phyloP scores from a whole-genome alignment of 192 early-diverging fungal genomes.

The Rhizophlyctis rosea region DNA sequence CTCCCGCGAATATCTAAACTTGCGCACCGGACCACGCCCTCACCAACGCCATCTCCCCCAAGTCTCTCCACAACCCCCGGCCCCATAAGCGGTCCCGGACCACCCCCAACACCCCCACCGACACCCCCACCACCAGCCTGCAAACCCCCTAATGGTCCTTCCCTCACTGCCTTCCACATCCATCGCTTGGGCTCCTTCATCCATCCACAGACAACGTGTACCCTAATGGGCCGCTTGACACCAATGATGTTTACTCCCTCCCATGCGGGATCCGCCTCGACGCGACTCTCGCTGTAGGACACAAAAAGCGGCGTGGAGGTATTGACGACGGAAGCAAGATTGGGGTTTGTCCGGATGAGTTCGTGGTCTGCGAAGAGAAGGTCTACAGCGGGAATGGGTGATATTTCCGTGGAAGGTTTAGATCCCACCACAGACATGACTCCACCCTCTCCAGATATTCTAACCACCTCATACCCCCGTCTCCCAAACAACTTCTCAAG shows the following conservation, averaged over 20 bases:
- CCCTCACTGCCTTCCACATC: slow-evolving; percentile 1
- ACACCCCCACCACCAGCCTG: neutral
- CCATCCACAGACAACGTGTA: neutral
- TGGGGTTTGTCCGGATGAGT: neutral
- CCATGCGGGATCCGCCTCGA: neutral
- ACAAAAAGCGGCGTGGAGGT: neutral
- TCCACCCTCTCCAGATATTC: too few relatives aligned
- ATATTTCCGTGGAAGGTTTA: too few relatives aligned
- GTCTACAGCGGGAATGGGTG: too few relatives aligned
- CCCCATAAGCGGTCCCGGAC: too few relatives aligned
- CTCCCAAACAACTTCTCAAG: too few relatives aligned
- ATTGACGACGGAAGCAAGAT: neutral
- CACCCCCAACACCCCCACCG: too few relatives aligned
- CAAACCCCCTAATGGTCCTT: neutral
- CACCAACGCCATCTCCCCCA: too few relatives aligned
- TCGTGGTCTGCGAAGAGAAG: neutral
- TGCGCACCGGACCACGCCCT: too few relatives aligned
- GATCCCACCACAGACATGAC: too few relatives aligned
- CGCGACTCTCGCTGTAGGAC: neutral
- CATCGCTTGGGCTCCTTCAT: neutral
- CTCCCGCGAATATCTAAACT: too few relatives aligned
- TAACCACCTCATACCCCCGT: too few relatives aligned
- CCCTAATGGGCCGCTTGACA: neutral
- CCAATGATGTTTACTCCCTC: neutral
- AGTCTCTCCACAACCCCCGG: too few relatives aligned